These are phyloP conservation scores for Pyrus betulifolia DNA, from an alignment of 306 rosid genomes.

Conservation along the genomic window DNA sequence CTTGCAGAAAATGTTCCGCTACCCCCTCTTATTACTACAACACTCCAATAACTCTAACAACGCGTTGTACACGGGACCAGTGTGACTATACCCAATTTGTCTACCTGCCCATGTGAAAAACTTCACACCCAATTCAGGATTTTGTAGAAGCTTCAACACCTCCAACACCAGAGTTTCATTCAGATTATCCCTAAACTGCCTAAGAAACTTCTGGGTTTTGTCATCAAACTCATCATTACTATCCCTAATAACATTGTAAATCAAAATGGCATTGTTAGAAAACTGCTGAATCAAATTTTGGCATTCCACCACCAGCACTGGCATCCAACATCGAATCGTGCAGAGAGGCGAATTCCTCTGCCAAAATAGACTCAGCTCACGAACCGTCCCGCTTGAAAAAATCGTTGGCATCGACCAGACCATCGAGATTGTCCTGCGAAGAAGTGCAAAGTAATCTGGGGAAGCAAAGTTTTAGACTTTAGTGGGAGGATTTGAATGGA, in stretches of 20 bases:
- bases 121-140: neutral
- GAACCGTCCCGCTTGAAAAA: conserved; percentile 10
- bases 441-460: conserved; percentile 16
- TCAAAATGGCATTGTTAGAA: conserved; percentile 34
- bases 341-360: conserved; percentile 47
- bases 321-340: conserved; percentile 37
- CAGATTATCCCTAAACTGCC: too few relatives aligned
- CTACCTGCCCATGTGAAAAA: conserved; percentile 74
- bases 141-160: too few relatives aligned
- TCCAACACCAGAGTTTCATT: too few relatives aligned
- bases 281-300: conserved; percentile 2
- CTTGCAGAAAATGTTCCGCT: conserved; percentile 31
- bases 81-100: conserved; percentile 66
- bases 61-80: conserved; percentile 33
- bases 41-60: conserved; percentile 38
- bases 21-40: conserved; percentile 32
- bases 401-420: conserved; percentile 37
- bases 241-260: conserved; percentile 30
- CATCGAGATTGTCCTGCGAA: conserved; percentile 35
- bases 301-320: conserved; percentile 11
- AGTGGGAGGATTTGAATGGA: neutral
- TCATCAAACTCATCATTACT: conserved; percentile 33
- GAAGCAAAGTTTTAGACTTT: neutral
- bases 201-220: conserved; percentile 23
- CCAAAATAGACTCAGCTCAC: conserved; percentile 15